phyloP scores from a whole-genome alignment of 1,139 yeast genomes.

The Hyphopichia khmerensis region DNA sequence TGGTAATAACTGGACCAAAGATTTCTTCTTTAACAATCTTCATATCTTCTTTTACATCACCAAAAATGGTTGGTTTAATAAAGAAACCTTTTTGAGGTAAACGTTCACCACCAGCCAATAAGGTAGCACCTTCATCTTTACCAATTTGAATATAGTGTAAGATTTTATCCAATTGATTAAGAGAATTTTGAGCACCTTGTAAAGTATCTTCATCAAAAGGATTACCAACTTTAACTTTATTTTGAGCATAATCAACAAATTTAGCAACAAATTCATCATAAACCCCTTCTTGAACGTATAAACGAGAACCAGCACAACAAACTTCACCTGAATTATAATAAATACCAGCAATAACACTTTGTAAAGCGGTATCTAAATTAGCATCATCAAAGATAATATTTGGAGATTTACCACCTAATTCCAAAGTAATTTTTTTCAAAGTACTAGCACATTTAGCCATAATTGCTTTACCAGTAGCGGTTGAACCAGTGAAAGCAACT shows the following conservation, averaged over 20 bases:
- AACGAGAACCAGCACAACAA: conserved; percentile 75
- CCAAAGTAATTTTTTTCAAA: conserved; percentile 77
- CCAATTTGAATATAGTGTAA: conserved; percentile 64
- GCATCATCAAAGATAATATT: conserved; percentile 77
- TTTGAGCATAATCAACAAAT: conserved; percentile 55
- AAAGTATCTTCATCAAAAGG: conserved; percentile 63
- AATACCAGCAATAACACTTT: conserved; percentile 20
- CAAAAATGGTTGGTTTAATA: conserved; percentile 26
- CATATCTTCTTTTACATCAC: conserved; percentile 25
- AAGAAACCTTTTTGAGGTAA: conserved; percentile 23
- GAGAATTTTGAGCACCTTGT: conserved; percentile 79
- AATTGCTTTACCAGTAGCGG: conserved; percentile 75
- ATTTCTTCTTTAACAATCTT: conserved; percentile 27
- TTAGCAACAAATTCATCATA: conserved; percentile 59
- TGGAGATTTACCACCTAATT: conserved; percentile 87
- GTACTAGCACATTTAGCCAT: conserved; percentile 70
- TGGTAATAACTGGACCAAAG: conserved; percentile 28
- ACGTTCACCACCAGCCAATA: conserved; percentile 23
- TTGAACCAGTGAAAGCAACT: conserved; percentile 85
- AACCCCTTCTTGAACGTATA: conserved; percentile 65
- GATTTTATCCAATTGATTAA: conserved; percentile 65
- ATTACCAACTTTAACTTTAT: conserved; percentile 55
- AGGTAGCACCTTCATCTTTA: conserved; percentile 43
- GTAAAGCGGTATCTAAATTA: conserved; percentile 61
- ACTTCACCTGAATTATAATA: conserved; percentile 75